phyloP scores from a whole-genome alignment of 2,329 filamentous ascomycete species.

The Geosmithia putterillii region DNA sequence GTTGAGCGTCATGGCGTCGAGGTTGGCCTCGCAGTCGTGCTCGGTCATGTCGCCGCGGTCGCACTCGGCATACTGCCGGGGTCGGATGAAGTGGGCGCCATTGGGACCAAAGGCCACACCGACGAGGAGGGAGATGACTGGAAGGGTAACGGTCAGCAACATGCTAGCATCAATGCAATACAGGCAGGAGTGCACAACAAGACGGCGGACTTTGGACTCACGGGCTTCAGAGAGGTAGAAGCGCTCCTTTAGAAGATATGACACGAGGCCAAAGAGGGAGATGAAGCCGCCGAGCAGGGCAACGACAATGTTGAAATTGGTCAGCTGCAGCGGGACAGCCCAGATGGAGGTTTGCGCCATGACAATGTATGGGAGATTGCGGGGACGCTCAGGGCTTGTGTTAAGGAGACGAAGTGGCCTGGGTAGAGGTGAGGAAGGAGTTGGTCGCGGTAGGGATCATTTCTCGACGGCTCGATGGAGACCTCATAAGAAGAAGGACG shows the following conservation, averaged over 20 bases:
- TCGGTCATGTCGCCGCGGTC: slow-evolving; percentile 7
- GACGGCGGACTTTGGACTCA: too few species aligned
- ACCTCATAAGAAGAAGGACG: background rate
- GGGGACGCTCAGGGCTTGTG: background rate
- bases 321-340: slow-evolving; percentile 15
- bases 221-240: slow-evolving; percentile 85
- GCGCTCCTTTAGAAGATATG: slow-evolving; percentile 78
- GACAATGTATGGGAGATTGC: background rate
- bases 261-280: slow-evolving; percentile 80
- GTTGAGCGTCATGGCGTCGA: slow-evolving; percentile 66
- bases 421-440: background rate
- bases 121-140: slow-evolving; percentile 73
- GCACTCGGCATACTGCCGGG: slow-evolving; percentile 56
- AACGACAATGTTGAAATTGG: slow-evolving; percentile 77
- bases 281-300: slow-evolving; percentile 78
- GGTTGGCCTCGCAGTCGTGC: slow-evolving; percentile 29
- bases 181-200: too few species aligned
- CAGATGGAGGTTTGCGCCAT: slow-evolving; percentile 10
- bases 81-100: slow-evolving; percentile 64
- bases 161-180: too few species aligned
- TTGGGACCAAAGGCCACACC: slow-evolving; percentile 70
- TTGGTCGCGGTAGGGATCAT: background rate
- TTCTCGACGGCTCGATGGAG: background rate
- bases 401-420: background rate
- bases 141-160: too few species aligned